Evolutionary conservation across 2,329 filamentous ascomycete species (phyloP).

Genomic region (Xylariaceae sp.): DNA sequence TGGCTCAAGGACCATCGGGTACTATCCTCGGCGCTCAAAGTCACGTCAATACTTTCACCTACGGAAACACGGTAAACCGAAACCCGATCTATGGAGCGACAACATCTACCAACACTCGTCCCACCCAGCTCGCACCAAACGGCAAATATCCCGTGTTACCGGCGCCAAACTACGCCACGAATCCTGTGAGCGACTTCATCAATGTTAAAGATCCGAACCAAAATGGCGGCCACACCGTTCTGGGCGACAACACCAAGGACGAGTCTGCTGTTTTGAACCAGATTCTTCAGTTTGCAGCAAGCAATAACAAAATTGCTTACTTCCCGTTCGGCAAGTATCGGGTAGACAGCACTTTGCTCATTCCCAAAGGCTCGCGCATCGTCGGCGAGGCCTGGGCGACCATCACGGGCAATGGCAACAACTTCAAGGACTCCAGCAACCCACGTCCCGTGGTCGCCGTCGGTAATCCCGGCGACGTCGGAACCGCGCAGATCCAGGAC

Average conservation of each 20-base stretch:
- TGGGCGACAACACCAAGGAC: constrained; percentile 47
- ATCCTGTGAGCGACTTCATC: constrained; percentile 44
- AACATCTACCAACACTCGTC: constrained; percentile 41
- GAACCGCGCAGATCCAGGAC: constrained; percentile 68
- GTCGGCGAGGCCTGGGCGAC: constrained; percentile 59
- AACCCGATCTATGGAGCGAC: constrained; percentile 48
- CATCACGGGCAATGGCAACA: constrained; percentile 57
- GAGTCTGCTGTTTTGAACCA: constrained; percentile 47
- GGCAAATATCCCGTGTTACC: constrained; percentile 45
- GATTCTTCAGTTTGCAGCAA: constrained; percentile 45
- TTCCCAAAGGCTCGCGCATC: constrained; percentile 57
- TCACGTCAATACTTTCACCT: constrained; percentile 49
- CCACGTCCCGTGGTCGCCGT: constrained; percentile 65
- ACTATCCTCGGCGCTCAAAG: constrained; percentile 40
- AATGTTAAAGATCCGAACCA: constrained; percentile 50
- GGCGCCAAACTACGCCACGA: constrained; percentile 48
- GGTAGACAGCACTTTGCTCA: constrained; percentile 55
- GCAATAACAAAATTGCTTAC: constrained; percentile 54
- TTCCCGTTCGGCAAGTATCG: constrained; percentile 63
- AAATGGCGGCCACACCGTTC: constrained; percentile 44
- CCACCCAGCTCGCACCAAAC: constrained; percentile 44
- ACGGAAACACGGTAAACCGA: constrained; percentile 49
- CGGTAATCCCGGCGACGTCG: constrained; percentile 62
- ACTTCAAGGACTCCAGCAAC: constrained; percentile 55
- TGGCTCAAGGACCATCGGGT: constrained; percentile 42